Base-by-base conservation (phyloP, 495 filamentous ascomycete genomes). In the Echria macrotheca region DNA sequence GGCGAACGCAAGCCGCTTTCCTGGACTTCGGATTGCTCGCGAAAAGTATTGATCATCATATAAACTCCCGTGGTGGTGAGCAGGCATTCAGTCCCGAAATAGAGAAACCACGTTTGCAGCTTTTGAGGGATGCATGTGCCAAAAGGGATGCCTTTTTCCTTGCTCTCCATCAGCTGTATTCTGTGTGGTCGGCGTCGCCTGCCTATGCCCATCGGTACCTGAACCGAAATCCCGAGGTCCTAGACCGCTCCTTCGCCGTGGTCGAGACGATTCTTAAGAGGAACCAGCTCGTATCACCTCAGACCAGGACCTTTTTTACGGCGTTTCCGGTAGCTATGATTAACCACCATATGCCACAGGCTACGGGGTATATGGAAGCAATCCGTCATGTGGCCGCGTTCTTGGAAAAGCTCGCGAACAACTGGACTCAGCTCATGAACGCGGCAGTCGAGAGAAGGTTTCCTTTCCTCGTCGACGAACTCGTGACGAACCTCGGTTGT, bases 161-260 rank as follows among this genome's bases (percentile, higher is more conserved):
- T 41, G 70, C 70, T 9, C 58, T 88, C 4, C 86, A 91, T 64
- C 85, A 88, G 51, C 47, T 86, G 1, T 87, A 79, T 58, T 85
- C 80, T 58, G 55, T 76, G 11, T 76, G 72, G 69, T 66, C 64
- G 32, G 40, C 33, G 11, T 39, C 47, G 43, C 57, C 44, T n/a
- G 18, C 21, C 19, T 40, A 31, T 5, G 45, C 18, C 6, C 43
- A 50, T 40, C 21, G 3, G 9, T 42, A 49, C 4, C 32, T 56
- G 24, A 56, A 21, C 18, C 47, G 29, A 15, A 17, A 2, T 1
- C 37, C 21, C 1, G 8, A 28, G 1, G 35, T 9, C 1, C 41
- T 70, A 7, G 64, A 73, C 14, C 21, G 17, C 2, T 70, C 67
- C 17, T 76, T 79, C 47, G 29, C 33, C 4, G 59, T 59, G 8